A percentile compares a stretch with the other conserved stretches of the same genome.
These are phyloP conservation scores for Buddleja alternifolia DNA, from an alignment of 257 asterid genomes.

Conservation along the genomic window DNA sequence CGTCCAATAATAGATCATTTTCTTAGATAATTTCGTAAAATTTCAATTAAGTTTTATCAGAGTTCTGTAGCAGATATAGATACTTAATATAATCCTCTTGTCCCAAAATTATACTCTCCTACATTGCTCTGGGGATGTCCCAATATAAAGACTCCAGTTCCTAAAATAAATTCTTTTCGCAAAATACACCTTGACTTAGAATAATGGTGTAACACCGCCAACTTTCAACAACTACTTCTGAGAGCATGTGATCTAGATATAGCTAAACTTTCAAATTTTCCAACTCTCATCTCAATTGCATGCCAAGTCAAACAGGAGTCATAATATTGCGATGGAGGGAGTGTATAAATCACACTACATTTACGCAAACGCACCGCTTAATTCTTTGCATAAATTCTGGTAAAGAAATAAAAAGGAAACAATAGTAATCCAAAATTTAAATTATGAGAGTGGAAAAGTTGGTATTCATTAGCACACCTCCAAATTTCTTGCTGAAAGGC, in stretches of 20 bases:
- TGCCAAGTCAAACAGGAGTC: neutral
- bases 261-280: neutral
- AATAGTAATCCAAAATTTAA: constrained; percentile 8
- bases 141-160: neutral
- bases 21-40: neutral
- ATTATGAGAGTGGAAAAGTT: constrained; percentile 7
- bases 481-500: constrained; percentile 89
- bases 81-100: neutral
- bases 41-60: no score
- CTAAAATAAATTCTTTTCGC: neutral
- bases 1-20: constrained; percentile 9
- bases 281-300: neutral
- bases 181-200: neutral
- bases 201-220: neutral
- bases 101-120: neutral
- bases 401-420: constrained; percentile 2
- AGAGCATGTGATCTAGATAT: constrained; percentile 1
- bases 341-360: constrained; percentile 25
- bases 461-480: constrained; percentile 55
- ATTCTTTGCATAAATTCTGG: constrained; percentile 1
- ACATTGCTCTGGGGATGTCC: neutral
- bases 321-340: neutral
- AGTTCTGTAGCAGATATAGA: no score
- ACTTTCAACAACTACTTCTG: constrained; percentile 19
- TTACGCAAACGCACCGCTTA: neutral